Base-by-base conservation (phyloP, 2,329 filamentous ascomycete species). In the Aspergillus viridinutans region DNA sequence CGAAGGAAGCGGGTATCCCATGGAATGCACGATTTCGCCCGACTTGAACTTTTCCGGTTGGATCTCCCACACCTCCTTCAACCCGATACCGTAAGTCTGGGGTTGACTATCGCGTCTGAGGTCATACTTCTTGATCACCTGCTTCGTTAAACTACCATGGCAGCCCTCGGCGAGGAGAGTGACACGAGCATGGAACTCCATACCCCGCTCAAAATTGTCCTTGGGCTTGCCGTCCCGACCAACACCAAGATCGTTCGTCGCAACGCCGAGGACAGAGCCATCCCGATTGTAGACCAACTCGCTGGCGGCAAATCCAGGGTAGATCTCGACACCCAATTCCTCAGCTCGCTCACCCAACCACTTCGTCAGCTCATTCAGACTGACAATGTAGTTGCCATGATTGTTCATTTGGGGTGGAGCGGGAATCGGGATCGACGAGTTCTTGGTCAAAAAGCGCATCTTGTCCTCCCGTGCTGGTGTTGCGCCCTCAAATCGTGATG, bases 1-100 rank as follows among this genome's bases (percentile, higher is more conserved):
- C 66, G 82, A 85, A 17, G 91, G 85, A 48, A 99, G 78, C 21
- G 94, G 94, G 69, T 96, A 97, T 21, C 94, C 94, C 87, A 99
- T 85, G 4, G 91, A 90, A 78, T 99, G 94, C 3, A 87, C 85
- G 49, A 97, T 85, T 64, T 93, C 81, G 53, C 94, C 94, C 69
- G 89, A 89, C 59, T 88, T 82, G 76, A 97, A 97, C 76, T 96
- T 97, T 67, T 90, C 91, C 0, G 94, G 92, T 67, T 92, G 85
- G 32, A 99, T 83, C 75, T 99, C 94, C 94, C 94, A 99, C 0
- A 99, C 90, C 74, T 99, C 94, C 76, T 99, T 99, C 65, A 97
- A 78, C 28, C 94, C 94, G 7, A 99, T 80, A 20, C 89, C 94
- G 72, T 99, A 99, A 2, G 94, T 99, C 77, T 99, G 94, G 56